Conservation (phyloP, 495 filamentous ascomycete species). For the Glutinoglossum americanum region DNA sequence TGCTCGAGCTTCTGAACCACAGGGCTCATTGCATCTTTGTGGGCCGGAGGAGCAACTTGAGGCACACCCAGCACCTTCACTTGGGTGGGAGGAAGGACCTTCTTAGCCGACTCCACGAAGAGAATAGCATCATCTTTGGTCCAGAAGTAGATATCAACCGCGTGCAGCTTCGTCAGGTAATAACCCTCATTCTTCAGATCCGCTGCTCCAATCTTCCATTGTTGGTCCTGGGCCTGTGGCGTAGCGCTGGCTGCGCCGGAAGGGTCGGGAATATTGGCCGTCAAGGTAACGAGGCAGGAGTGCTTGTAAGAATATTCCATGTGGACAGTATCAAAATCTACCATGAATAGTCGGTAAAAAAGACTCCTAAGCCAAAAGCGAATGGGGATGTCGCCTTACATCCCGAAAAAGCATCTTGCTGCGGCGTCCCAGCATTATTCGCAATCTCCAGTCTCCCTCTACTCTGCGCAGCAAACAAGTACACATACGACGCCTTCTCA, state of each 20-base stretch:
- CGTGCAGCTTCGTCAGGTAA: constrained; percentile 57
- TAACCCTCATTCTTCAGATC: constrained; percentile 47
- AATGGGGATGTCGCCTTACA: constrained; percentile 26
- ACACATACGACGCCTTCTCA: constrained; percentile 74
- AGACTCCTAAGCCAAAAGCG: not conserved
- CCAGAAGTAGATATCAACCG: constrained; percentile 83
- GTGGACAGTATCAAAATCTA: constrained; percentile 35
- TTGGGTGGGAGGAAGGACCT: constrained; percentile 37
- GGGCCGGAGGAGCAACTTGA: constrained; percentile 18
- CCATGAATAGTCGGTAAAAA: not conserved
- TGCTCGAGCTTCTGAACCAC: constrained; percentile 73
- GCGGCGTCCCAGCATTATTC: constrained; percentile 65
- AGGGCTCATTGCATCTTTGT: constrained; percentile 39
- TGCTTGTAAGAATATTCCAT: constrained; percentile 61
- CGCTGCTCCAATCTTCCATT: constrained; percentile 61
- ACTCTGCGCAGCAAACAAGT: constrained; percentile 50
- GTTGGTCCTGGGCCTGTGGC: constrained; percentile 19
- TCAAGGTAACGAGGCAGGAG: constrained; percentile 51
- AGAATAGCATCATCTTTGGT: constrained; percentile 47
- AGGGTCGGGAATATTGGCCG: constrained; percentile 34
- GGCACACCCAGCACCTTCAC: constrained; percentile 30
- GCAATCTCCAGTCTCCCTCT: constrained; percentile 63
- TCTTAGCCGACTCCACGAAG: constrained; percentile 44
- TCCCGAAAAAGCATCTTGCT: constrained; percentile 78
- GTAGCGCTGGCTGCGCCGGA: constrained; percentile 2